Evolutionary conservation across 1,139 yeast genomes (phyloP), one percentile per base, ranked within the genome.

Genomic region (Tardiomyces blankii): DNA sequence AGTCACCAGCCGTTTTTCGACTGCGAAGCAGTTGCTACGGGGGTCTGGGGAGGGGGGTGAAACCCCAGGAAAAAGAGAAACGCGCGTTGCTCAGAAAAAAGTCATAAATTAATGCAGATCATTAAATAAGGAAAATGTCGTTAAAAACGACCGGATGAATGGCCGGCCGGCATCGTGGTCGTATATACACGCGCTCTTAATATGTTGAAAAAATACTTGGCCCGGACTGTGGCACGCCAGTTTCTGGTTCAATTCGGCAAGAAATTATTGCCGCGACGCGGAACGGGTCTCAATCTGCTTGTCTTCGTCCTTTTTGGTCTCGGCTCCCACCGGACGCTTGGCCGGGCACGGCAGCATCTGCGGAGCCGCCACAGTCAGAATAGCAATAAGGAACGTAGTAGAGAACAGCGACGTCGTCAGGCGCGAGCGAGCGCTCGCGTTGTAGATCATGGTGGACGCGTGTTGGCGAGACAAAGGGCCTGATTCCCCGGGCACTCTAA

Each of bases 321-420:
- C 63, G 27, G 60, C 58, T 5, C 58, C 64, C 5, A 60, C 54
- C 11, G 58, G 53, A 43, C 47, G 55, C 21, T 56, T 56, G 53
- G 80, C 81, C 1, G 93, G 93, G 65, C 93, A 83, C n/a, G 88
- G 88, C 44, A 83, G 63, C 14, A 80, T 54, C 16, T 82, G 76
- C 54, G 83, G 82, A 12, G 85, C 82, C 1, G 82, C 78, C 12
- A 83, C 91, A 45, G 85, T 67, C 46, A 79, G 67, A 50, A 82
- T 75, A 42, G 91, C 82, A 28, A 83, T 78, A 33, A 82, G 74
- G 55, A 82, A 81, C 0, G 91, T 82, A n/a, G 88, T 77, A 30
- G 82, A 76, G 64, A 83, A 83, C 49, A 82, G 70, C 23, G 87
- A 80, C 48, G 76, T 74, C 28, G 87, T 80, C 48, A 82, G 68